These are phyloP conservation scores for Hemerocallis citrina DNA, from an alignment of 106 monocot species.

Conservation along the genomic window DNA sequence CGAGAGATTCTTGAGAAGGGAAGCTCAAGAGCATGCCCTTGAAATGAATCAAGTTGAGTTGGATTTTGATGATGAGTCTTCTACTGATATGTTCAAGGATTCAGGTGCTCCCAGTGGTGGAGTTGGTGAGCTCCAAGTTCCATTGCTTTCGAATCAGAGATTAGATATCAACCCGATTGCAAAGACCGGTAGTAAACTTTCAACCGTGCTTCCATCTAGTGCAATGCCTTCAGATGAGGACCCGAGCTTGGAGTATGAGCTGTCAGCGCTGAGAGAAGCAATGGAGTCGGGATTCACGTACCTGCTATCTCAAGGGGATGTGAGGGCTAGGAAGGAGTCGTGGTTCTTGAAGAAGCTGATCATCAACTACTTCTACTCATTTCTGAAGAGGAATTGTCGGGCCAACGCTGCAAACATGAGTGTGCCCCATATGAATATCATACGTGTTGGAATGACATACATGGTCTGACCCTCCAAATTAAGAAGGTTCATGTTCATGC, in stretches of 20 bases:
- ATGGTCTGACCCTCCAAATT: no score
- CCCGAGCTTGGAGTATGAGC: slow-evolving; percentile 71
- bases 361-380: slow-evolving; percentile 83
- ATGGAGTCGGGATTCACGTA: slow-evolving; percentile 84
- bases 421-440: slow-evolving; percentile 72
- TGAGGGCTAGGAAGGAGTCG: slow-evolving; percentile 78
- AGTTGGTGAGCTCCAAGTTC: slow-evolving; percentile 37
- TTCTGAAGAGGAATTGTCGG: slow-evolving; percentile 74
- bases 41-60: slow-evolving; percentile 27
- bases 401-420: slow-evolving; percentile 60
- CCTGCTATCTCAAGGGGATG: slow-evolving; percentile 68
- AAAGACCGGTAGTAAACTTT: background rate
- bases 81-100: slow-evolving; percentile 11
- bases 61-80: slow-evolving; percentile 22
- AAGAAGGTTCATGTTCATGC: no score
- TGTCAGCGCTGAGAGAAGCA: slow-evolving; percentile 69
- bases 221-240: slow-evolving; percentile 42
- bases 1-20: slow-evolving; percentile 60
- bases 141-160: slow-evolving; percentile 34
- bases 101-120: slow-evolving; percentile 8
- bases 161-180: background rate
- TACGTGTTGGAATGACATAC: slow-evolving; percentile 77
- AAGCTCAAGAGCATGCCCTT: slow-evolving; percentile 60
- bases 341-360: slow-evolving; percentile 71
- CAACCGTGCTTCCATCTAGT: slow-evolving; percentile 28